phyloP scores from a whole-genome alignment of 139 green algal species.

The Parachlorella kessleri region DNA sequence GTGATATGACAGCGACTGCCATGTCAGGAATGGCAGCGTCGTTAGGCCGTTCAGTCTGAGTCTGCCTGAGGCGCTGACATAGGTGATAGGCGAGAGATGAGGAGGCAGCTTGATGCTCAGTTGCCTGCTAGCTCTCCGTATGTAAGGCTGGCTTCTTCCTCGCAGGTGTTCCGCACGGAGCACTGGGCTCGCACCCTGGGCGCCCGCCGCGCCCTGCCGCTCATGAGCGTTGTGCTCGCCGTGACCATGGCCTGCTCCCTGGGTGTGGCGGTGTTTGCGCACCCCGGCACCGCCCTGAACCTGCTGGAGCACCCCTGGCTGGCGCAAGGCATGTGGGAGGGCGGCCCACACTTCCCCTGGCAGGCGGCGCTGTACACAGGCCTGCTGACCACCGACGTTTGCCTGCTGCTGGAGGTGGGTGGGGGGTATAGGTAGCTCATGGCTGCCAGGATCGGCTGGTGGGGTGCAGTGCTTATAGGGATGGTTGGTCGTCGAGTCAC shows the following conservation, averaged over 20 bases:
- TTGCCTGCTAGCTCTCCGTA: no score
- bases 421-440: no score
- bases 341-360: conserved; percentile 31
- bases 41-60: no score
- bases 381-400: conserved; percentile 69
- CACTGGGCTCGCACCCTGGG: conserved; percentile 39
- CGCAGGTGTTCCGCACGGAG: conserved; percentile 59
- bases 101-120: no score
- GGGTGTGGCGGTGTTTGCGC: conserved; percentile 4
- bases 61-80: no score
- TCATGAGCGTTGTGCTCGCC: conserved; percentile 54
- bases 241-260: conserved; percentile 37
- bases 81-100: no score
- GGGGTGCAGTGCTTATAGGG: no score
- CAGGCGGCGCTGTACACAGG: conserved; percentile 44
- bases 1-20: no score
- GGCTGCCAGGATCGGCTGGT: no score
- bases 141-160: no score
- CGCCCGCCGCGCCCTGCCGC: conserved; percentile 23
- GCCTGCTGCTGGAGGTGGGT: conserved; percentile 66
- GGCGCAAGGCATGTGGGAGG: not conserved
- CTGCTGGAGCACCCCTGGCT: conserved; percentile 15
- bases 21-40: no score
- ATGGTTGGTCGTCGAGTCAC: no score
- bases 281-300: conserved; percentile 11